Evolutionary conservation across 805 yeast species (phyloP), one percentile per base, ranked within the genome.

Genomic region (Candida namnaoensis): DNA sequence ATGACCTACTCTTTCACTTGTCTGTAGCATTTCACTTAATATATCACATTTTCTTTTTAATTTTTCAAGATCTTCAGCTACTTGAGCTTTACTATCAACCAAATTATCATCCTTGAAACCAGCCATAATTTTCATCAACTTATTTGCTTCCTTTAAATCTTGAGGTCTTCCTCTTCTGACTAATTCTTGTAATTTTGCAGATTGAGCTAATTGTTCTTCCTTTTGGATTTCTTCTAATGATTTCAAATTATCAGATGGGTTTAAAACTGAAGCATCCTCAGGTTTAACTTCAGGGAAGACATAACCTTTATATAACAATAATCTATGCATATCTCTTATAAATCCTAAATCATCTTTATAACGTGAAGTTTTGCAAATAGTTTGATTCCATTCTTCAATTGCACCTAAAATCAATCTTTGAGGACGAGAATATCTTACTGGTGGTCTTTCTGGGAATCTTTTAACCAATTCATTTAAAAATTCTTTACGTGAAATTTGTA

Each of bases 331-430:
- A 58, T 93, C 99, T 50, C 93, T 78, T 50, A 93, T 85, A 60
- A 83, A 87, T 3, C 90, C 93, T 53, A 93, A 69, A 60, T 93
- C 99, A 36, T 88, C 95, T 58, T 86, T 87, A 62, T 93, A 86
- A 56, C 87, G 74, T 26, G 95, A 80, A 41, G 93, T 88, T 54
- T 81, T 80, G 63, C 97, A 91, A 42, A 93, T 79, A 2, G 98
- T 91, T 60, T 87, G 95, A 59, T 86, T 80, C 99, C 99, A 93
- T 62, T 93, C 98, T 62, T 91, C 96, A 54, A 93, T 83, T 43
- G 90, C 87, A 44, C 93, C 90, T 55, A 93, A 71, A 47, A 91
- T 79, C 52, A 88, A 71, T 57, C 88, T 71, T 60, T 93, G 98
- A 25, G 87, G 81, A 48, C 88, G 74, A 15, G 91, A 71, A 62